Evolutionary conservation across 257 asterid species (phyloP).

Genomic region (Haberlea rhodopensis): DNA sequence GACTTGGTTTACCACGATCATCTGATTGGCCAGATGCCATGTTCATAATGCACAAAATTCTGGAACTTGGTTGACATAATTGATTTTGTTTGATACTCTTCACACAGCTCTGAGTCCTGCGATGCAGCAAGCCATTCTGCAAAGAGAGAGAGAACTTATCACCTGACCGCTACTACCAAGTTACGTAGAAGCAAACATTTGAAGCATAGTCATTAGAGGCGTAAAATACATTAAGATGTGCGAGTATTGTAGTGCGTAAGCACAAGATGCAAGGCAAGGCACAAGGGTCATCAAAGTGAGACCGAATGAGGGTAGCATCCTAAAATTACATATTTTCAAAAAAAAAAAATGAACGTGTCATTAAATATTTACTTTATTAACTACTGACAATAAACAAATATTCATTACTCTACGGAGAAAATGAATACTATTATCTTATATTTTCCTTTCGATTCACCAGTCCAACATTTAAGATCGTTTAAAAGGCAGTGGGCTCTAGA

Average conservation of each 20-base stretch:
- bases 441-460: not conserved
- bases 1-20: constrained; percentile 41
- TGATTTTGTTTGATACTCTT: constrained; percentile 39
- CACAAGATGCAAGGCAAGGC: not conserved
- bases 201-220: not conserved
- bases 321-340: too few species aligned
- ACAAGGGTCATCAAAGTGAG: not conserved
- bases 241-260: not conserved
- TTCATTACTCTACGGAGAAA: not conserved
- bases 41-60: constrained; percentile 48
- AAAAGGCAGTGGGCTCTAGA: not conserved
- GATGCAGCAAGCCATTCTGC: constrained; percentile 40
- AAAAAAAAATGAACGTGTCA: not conserved
- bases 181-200: not conserved
- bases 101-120: constrained; percentile 32
- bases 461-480: not conserved
- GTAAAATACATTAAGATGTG: too few species aligned
- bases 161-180: constrained; percentile 1
- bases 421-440: too few species aligned
- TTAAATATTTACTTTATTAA: too few species aligned
- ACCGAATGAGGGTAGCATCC: not conserved
- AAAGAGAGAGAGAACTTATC: constrained; percentile 15
- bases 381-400: too few species aligned
- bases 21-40: constrained; percentile 63
- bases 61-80: constrained; percentile 28